Percentiles rank a stretch among this genome's conserved stretches.
These are phyloP conservation scores for Botrytis squamosa DNA, from an alignment of 2,329 filamentous ascomycete genomes.

Conservation along the genomic window DNA sequence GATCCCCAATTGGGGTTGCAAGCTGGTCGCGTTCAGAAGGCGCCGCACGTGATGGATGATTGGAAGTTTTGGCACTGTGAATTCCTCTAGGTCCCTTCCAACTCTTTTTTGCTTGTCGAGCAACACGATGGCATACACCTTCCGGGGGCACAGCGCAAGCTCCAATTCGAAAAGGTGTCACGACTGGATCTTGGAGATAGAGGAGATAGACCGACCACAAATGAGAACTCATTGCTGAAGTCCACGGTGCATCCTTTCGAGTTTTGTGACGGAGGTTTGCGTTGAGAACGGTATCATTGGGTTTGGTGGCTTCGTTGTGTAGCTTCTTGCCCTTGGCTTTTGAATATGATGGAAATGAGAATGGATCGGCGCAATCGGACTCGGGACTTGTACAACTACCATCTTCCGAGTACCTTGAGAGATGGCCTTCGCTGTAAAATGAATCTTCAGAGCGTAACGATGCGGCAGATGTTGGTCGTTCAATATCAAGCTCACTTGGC, in stretches of 20 bases:
- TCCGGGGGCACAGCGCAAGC: slow-evolving; percentile 63
- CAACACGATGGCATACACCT: slow-evolving; percentile 63
- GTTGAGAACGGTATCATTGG: slow-evolving; percentile 27
- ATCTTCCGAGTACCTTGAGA: slow-evolving; percentile 57
- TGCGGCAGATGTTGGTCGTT: slow-evolving; percentile 33
- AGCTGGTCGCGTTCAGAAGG: slow-evolving; percentile 50
- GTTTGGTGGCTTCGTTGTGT: slow-evolving; percentile 8
- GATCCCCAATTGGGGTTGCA: slow-evolving; percentile 54
- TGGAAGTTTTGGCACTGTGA: neutral
- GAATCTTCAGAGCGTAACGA: slow-evolving; percentile 50
- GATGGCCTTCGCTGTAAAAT: slow-evolving; percentile 55
- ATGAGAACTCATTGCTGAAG: slow-evolving; percentile 62
- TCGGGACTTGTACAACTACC: slow-evolving; percentile 54
- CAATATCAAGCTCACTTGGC: slow-evolving; percentile 30
- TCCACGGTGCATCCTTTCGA: slow-evolving; percentile 55
- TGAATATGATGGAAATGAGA: slow-evolving; percentile 32
- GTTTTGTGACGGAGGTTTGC: slow-evolving; percentile 35
- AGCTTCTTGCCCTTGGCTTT: slow-evolving; percentile 32
- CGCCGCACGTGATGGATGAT: slow-evolving; percentile 25
- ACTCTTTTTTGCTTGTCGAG: slow-evolving; percentile 63
- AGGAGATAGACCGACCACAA: slow-evolving; percentile 64
- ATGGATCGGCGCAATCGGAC: slow-evolving; percentile 42
- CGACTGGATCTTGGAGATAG: slow-evolving; percentile 65
- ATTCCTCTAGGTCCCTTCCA: slow-evolving; percentile 59
- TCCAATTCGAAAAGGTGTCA: slow-evolving; percentile 63